A percentile compares a stretch with the other conserved stretches of the same genome.
These are phyloP conservation scores for Colletotrichum echinochloae DNA, from an alignment of 2,329 filamentous ascomycete species.

Conservation along the genomic window DNA sequence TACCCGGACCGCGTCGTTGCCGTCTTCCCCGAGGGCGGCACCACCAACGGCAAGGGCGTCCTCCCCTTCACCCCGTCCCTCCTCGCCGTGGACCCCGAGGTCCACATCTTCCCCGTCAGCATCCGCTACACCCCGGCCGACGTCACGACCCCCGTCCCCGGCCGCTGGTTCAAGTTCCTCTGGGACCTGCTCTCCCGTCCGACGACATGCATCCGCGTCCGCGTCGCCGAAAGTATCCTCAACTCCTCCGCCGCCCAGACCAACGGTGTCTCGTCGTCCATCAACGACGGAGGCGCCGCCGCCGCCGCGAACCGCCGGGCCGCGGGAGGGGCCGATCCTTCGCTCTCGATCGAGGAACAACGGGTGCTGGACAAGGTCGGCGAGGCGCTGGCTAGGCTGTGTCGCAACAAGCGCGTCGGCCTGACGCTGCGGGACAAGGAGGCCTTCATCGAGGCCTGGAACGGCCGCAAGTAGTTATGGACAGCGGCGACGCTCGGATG, in stretches of 20 bases:
- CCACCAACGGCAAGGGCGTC: conserved; percentile 92
- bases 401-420: conserved; percentile 88
- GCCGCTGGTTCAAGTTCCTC: conserved; percentile 77
- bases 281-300: conserved; percentile 40
- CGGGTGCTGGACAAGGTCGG: conserved; percentile 81
- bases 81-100: conserved; percentile 72
- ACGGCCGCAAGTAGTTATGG: conserved; percentile 50
- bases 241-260: conserved; percentile 59
- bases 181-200: conserved; percentile 89
- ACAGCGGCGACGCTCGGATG: not conserved
- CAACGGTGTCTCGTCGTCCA: conserved; percentile 49
- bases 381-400: conserved; percentile 87
- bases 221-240: conserved; percentile 82
- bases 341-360: conserved; percentile 69
- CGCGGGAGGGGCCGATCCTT: conserved; percentile 45
- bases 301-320: conserved; percentile 48
- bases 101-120: conserved; percentile 90
- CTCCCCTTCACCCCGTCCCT: conserved; percentile 85
- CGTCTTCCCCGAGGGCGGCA: conserved; percentile 93
- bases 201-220: conserved; percentile 89
- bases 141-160: conserved; percentile 89
- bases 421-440: conserved; percentile 86
- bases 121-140: conserved; percentile 90
- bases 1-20: conserved; percentile 83
- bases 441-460: conserved; percentile 80